Base-by-base conservation (phyloP, 176 grass and related monocot genomes). In the Ensete glaucum region DNA sequence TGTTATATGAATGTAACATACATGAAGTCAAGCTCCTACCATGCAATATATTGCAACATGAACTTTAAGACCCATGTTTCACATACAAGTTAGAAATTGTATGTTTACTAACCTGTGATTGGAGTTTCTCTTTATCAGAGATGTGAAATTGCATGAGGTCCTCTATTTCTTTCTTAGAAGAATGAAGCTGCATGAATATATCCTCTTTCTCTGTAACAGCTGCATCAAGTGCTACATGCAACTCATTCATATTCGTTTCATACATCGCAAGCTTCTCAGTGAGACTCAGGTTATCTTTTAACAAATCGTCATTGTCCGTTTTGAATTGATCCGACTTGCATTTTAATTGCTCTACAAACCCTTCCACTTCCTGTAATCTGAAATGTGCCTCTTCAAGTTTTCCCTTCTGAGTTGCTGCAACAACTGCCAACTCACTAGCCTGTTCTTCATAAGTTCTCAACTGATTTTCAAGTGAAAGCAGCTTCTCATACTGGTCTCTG, bases 381-480 rank as follows among this genome's bases (percentile, higher is more conserved):
- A 69, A 67, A 16, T 78, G 29, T 58, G 77, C 69, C 82, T 87
- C 82, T 67, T 89, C 80, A 70, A 81, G 81, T 59, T 92, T 77
- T 34, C 71, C 60, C 64, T 87, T 83, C 34, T 76, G 65, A 55
- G 52, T 85, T 82, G 84, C 84, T 89, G 83, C 84, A 85, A 59
- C 26, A 11, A 74, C 51, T 78, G 84, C 77, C 68, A 82, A 82
- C 81, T 92, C 90, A 43, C 79, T 84, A 69, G 79, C 82, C 48
- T 89, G 86, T 72, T 94, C 88, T 75, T 91, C 81, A 49, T 88
- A 92, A 78, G 82, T 85, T 53, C 83, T 87, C 56, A 90, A 66
- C 77, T 97, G 86, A 75, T 84, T 86, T 84, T 93, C 88, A 11
- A 97, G 87, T 68, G 85, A 79, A 79, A 93, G 81, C 34, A 93